phyloP scores from a whole-genome alignment of 306 rosid species.

The Quillaja saponaria region DNA sequence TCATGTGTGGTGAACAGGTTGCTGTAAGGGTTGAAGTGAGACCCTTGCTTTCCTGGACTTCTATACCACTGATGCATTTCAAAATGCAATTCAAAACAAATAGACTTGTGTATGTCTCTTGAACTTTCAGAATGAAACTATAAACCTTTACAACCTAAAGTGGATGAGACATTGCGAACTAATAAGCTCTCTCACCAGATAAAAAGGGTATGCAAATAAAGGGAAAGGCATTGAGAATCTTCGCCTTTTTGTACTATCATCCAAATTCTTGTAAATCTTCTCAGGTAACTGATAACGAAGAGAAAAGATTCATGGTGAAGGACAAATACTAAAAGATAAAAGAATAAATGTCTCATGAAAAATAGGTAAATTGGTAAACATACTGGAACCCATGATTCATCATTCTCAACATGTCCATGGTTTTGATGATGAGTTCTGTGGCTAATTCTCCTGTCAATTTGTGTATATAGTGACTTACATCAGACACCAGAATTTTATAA shows the following conservation, averaged over 20 bases:
- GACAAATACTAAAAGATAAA: slow-evolving; percentile 1
- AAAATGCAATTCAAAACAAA: slow-evolving; percentile 21
- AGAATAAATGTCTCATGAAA: not conserved
- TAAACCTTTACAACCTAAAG: not conserved
- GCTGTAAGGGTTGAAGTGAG: slow-evolving; percentile 86
- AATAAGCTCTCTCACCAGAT: slow-evolving; percentile 61
- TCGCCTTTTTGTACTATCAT: slow-evolving; percentile 42
- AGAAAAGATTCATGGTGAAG: not conserved
- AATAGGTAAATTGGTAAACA: not conserved
- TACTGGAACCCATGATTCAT: slow-evolving; percentile 98
- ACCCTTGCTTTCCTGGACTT: slow-evolving; percentile 94
- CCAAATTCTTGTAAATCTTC: slow-evolving; percentile 63
- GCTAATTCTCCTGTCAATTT: slow-evolving; percentile 82
- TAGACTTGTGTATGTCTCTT: not conserved
- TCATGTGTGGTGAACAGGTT: slow-evolving; percentile 63
- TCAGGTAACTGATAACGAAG: slow-evolving; percentile 62
- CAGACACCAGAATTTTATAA: not conserved
- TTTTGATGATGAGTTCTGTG: slow-evolving; percentile 97
- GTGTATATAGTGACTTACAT: not conserved
- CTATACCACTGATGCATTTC: slow-evolving; percentile 64
- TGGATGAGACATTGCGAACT: too few species aligned
- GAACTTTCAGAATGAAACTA: not conserved
- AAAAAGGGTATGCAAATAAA: slow-evolving; percentile 78
- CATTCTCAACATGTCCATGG: slow-evolving; percentile 94
- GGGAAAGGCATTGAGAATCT: slow-evolving; percentile 86